These are phyloP conservation scores for Datura wrightii DNA, from an alignment of 257 asterid species.

Conservation along the genomic window DNA sequence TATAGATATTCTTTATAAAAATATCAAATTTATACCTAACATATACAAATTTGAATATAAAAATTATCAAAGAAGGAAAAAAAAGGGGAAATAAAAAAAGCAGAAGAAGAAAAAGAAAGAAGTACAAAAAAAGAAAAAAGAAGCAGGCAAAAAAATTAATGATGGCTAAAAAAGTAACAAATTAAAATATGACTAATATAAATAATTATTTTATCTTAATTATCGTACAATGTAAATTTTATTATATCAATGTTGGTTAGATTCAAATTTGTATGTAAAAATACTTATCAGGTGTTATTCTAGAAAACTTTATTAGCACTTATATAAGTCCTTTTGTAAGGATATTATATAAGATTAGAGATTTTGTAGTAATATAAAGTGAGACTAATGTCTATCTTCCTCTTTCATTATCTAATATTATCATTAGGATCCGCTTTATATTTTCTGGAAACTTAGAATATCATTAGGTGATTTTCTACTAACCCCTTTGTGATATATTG, in stretches of 20 bases:
- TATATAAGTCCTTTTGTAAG: background rate
- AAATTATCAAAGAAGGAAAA: too few relatives aligned
- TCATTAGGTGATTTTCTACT: background rate
- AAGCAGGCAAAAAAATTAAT: too few relatives aligned
- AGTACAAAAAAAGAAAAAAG: too few relatives aligned
- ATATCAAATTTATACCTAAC: too few relatives aligned
- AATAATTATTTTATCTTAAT: too few relatives aligned
- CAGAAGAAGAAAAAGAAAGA: too few relatives aligned
- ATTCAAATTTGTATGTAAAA: background rate
- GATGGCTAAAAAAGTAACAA: too few relatives aligned
- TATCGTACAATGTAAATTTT: too few relatives aligned
- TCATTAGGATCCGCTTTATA: background rate
- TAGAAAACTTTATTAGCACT: background rate
- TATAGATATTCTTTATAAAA: too few relatives aligned
- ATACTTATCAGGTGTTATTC: background rate
- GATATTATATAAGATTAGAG: background rate
- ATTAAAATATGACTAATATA: too few relatives aligned
- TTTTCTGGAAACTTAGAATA: background rate
- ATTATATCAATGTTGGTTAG: background rate
- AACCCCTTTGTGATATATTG: background rate
- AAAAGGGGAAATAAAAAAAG: too few relatives aligned
- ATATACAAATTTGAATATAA: too few relatives aligned
- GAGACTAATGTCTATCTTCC: background rate
- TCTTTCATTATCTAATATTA: background rate
- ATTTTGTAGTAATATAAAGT: background rate